Evolutionary conservation across 805 yeast species (phyloP), one percentile per base, ranked within the genome.

Genomic region (Teunomyces pallodes): DNA sequence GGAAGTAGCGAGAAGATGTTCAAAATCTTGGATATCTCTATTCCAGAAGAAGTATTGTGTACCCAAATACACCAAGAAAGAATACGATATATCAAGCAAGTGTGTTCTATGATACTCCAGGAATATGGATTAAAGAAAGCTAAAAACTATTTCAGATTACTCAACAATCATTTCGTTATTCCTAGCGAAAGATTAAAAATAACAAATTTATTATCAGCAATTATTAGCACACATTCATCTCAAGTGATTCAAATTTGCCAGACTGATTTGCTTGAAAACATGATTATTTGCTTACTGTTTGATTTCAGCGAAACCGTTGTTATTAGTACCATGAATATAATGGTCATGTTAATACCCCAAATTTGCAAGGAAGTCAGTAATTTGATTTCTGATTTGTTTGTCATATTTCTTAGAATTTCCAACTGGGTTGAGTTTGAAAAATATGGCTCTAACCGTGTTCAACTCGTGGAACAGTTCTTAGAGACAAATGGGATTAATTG

Each of bases 11-110:
- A 46, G 4, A 41, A 48, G 3, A 50, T 47, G 5, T 54, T 55
- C 29, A 56, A 54, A 10, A 43, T 55, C 6, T 57, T 67, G 8
- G 53, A 54, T 12, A 32, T 63, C 9, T 24, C 51, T 2, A 46
- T 50, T 1, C 44, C 51, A 4, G 56, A 53, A 0, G 54, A 47
- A 5, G 65, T 62, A 9, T 47, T 45, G 32, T 53, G 55, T 12
- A 54, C 63, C n/a, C 77, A 70, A 16, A 69, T 63, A 24, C 60
- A 62, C 28, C 75, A 69, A 43, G 89, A 83, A 57, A 62, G 84
- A 12, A 54, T 66, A 12, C 61, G 87, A 29, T 80, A 77, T 50
- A 67, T 79, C 7, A 66, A 69, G 36, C 61, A 61, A 46, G 82
- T 81, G 55, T 71, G 80, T 44, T 60, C 69, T 9, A 49, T 49